Evolutionary conservation across 768 basidiomycete genomes (phyloP), one percentile per base, ranked within the genome.

Genomic region (Ephemerocybe angulata): DNA sequence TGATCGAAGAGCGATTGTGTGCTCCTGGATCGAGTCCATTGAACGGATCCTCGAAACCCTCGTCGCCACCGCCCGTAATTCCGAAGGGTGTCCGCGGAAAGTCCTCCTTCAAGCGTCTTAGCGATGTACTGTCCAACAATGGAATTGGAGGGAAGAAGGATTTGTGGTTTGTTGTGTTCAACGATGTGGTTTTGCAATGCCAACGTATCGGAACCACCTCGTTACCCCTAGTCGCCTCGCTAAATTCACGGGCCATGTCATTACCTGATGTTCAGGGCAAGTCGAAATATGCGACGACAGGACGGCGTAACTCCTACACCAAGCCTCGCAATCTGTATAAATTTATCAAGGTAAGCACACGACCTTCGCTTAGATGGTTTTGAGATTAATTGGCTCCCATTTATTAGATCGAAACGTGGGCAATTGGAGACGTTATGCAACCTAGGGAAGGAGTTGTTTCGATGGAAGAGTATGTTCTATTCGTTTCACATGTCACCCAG

Each of bases 101-200:
- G 66, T 82, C 90, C 19, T 94, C 91, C 1, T 88, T 96, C 77
- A 89, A 88, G 64, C 85, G 93, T 5, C 72, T 98, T 46, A 93
- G 89, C 65, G 94, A 97, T 63, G 90, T 93, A n/a, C 76, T 97
- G 31, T 77, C 85, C 53, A 70, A 79, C 12, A 75, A 76, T 76
- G 86, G 65, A 63, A 64, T 80, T 17, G 80, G 79, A 31, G 76
- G 87, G 29, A 90, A 88, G 75, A 86, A 87, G 64, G 96, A 99
- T 62, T 65, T 93, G 41, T 99, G 97, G 97, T 79, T 95, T 52
- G 91, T 99, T 1, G 84, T 87, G 13, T 98, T 99, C 76, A 95
- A 94, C 53, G 97, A 99, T 65, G 96, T 99, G 43, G 87, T 93
- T 4, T 72, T 99, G 33, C 82, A 93, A 43, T 98, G 95, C 67